Evolutionary conservation across 768 basidiomycete species (phyloP), one percentile per base, ranked within the genome.

Genomic region (Cystofilobasidium bisporidii): DNA sequence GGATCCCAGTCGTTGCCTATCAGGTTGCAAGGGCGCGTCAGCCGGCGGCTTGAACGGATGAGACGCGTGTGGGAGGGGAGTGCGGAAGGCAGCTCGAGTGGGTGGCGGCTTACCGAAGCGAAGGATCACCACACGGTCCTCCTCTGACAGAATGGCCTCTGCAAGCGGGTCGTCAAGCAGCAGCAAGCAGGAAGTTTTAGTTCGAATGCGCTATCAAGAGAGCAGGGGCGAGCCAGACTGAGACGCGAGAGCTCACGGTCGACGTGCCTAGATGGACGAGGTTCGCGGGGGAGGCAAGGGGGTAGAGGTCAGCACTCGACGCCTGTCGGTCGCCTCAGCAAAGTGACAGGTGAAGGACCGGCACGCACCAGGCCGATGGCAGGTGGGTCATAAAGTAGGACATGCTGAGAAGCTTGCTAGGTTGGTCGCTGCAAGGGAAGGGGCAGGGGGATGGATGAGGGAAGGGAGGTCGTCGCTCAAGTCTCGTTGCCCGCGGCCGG

Each of bases 111-210:
- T 14, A 74, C 93, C 94, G 75, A 97, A 98, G 4, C 93, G 86
- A 57, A 97, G 86, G 63, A 91, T 88, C 30, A 97, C 94, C 40
- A 96, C 84, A 50, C 96, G 83, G 74, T 96, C 91, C 76, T 99
- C 96, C 77, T 99, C 96, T 0, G 91, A 93, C 72, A 96, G 90
- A 78, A 99, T 98, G 11, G 96, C 91, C 76, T 97, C 63, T 66
- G 40, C 32, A 3, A 60, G 47, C 55, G 24, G n/a, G n/a, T n/a
- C n/a, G n/a, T n/a, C n/a, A 24, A 62, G 11, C 28, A 6, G 50
- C 61, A 50, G 40, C 48, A 60, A 33, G 61, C 43, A 45, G 24
- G 26, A 22, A 22, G 6, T 36, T 58, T n/a, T n/a, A n/a, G n/a
- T n/a, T n/a, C n/a, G n/a, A n/a, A n/a, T n/a, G n/a, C n/a, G n/a